Evolutionary conservation across 306 rosid species (phyloP), one percentile per base, ranked within the genome.

Genomic region (Ammopiptanthus mongolicus): DNA sequence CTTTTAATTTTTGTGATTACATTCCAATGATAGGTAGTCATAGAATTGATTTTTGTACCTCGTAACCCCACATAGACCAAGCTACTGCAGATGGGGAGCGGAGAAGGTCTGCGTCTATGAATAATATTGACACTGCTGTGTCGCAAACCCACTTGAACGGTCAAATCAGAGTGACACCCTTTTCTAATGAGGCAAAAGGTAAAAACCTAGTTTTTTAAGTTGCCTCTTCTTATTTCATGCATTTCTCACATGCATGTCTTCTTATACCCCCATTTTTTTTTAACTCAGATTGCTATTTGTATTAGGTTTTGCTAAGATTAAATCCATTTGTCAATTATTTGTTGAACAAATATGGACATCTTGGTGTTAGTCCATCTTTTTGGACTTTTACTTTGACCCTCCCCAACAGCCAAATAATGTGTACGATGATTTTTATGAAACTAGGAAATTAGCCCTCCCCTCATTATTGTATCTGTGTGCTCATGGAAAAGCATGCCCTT

Each of bases 11-110:
- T 72, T 77, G 14, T 62, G 50, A 44, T 19, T 78, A 48, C 53
- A 65, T 72, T 62, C 62, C 78, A 72, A 56, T 62, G 41, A 23
- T 78, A 50, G 59, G 79, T 57, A 56, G 39, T 65, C 28, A 42
- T 60, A 46, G 46, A 64, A 28, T 72, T 46, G 52, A 12, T 31
- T 73, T 74, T 75, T 78, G 84, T 82, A 68, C 80, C 81, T 80
- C 90, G 62, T 93, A 83, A 89, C 89, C 79, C 77, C 69, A 81
- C 82, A 71, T 75, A 87, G 89, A 83, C 69, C 89, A 71, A 84
- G 84, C 87, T 74, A 33, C 81, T 46, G 65, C 74, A 46, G 86
- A 56, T 78, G 80, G 80, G 77, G 88, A 82, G 81, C 81, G 64
- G 65, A 90, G 81, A 81, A 88, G 82, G 84, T 80, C 86, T 47